A percentile compares a stretch with the other conserved stretches of the same genome.
Conservation (phyloP, 805 yeast species). For the Kuraishia piskuri region DNA sequence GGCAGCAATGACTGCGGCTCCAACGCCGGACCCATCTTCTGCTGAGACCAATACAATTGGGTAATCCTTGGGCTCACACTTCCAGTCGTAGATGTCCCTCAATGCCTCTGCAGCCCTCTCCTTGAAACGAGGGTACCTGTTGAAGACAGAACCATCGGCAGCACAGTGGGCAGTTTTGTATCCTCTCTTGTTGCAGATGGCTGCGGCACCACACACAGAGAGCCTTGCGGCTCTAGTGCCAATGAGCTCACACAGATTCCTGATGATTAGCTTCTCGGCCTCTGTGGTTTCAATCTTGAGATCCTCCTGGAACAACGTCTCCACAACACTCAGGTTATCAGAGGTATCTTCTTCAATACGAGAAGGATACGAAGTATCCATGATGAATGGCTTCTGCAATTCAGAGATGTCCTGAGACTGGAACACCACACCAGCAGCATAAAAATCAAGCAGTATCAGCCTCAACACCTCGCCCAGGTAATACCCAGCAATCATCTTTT, state of each 20-base stretch:
- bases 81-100: conserved; percentile 85
- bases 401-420: conserved; percentile 56
- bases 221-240: conserved; percentile 92
- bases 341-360: conserved; percentile 83
- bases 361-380: conserved; percentile 89
- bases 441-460: conserved; percentile 66
- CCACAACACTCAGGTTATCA: conserved; percentile 72
- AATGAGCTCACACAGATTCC: conserved; percentile 75
- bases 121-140: conserved; percentile 87
- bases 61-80: conserved; percentile 10
- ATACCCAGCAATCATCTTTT: conserved; percentile 96
- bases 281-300: conserved; percentile 59
- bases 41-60: conserved; percentile 67
- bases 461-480: conserved; percentile 90
- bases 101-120: conserved; percentile 83
- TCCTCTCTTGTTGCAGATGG: conserved; percentile 81
- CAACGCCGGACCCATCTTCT: conserved; percentile 98
- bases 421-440: conserved; percentile 58
- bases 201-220: conserved; percentile 92
- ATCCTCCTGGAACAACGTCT: conserved; percentile 48
- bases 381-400: conserved; percentile 54
- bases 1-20: conserved; percentile 98
- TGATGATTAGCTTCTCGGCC: conserved; percentile 75
- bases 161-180: conserved; percentile 79
- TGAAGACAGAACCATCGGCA: conserved; percentile 94